Percentiles rank a stretch among this genome's conserved stretches.
These are phyloP conservation scores for Cichorium intybus DNA, from an alignment of 140 eudicot genomes.

Conservation along the genomic window DNA sequence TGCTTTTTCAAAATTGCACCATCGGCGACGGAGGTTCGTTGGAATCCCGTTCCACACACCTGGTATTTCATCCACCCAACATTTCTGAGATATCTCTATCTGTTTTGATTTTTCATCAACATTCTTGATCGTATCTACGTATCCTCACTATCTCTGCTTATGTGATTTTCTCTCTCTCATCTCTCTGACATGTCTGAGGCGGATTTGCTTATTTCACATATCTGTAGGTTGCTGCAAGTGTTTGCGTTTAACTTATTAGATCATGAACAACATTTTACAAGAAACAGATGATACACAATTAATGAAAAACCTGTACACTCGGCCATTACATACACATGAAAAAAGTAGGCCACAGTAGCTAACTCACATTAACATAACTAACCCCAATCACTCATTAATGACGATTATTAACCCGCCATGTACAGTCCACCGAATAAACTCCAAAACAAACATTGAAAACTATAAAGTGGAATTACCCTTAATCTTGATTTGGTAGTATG, in stretches of 20 bases:
- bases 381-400: no score
- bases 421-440: no score
- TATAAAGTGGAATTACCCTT: no score
- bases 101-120: not conserved
- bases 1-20: conserved; percentile 20
- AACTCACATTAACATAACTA: no score
- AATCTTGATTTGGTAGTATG: no score
- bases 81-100: not conserved
- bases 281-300: not conserved
- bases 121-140: no score
- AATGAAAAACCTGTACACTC: not conserved
- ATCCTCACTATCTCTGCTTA: not conserved
- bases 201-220: not conserved
- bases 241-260: not conserved
- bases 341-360: no score
- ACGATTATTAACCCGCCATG: no score
- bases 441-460: no score
- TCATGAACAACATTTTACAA: not conserved
- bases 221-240: not conserved
- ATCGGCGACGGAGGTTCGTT: conserved; percentile 6
- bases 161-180: not conserved
- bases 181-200: not conserved
- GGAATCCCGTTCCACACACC: not conserved
- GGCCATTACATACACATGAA: no score
- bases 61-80: not conserved